A percentile compares a stretch with the other conserved stretches of the same genome.
Conservation (phyloP, 208 protist species). For the Spongospora subterranea region DNA sequence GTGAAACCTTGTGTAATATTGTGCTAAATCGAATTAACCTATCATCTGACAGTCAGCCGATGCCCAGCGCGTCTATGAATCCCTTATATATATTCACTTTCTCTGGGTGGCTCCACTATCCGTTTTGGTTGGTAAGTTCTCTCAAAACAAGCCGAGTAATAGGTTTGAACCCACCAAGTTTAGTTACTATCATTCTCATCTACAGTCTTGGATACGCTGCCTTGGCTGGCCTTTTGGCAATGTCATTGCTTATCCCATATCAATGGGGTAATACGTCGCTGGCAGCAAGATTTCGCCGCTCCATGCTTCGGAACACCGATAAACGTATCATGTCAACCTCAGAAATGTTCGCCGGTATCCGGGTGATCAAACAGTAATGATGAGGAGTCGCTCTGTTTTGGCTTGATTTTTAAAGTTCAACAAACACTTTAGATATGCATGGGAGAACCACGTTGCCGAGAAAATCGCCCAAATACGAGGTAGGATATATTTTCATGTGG, state of each 20-base stretch:
- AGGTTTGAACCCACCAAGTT: neutral
- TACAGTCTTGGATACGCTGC: neutral
- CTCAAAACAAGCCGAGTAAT: neutral
- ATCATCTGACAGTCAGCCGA: neutral
- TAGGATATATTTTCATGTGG: neutral
- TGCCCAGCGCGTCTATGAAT: constrained; percentile 3
- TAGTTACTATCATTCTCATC: neutral
- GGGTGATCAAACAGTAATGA: constrained; percentile 35
- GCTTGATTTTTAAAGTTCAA: neutral
- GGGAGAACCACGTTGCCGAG: neutral
- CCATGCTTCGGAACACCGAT: constrained; percentile 13
- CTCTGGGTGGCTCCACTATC: neutral
- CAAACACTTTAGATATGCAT: constrained; percentile 10
- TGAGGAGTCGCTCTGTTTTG: neutral
- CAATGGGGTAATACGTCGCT: neutral
- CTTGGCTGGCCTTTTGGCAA: neutral
- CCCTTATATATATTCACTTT: constrained; percentile 28
- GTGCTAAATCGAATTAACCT: neutral
- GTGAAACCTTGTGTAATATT: neutral
- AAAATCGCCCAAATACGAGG: neutral
- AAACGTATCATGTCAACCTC: constrained; percentile 17
- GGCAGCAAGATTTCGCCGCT: neutral
- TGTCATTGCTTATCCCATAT: neutral
- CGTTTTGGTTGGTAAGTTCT: neutral
- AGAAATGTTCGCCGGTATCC: constrained; percentile 13